These are phyloP conservation scores for Wickerhamia fluorescens DNA, from an alignment of 805 yeast genomes.

Conservation along the genomic window DNA sequence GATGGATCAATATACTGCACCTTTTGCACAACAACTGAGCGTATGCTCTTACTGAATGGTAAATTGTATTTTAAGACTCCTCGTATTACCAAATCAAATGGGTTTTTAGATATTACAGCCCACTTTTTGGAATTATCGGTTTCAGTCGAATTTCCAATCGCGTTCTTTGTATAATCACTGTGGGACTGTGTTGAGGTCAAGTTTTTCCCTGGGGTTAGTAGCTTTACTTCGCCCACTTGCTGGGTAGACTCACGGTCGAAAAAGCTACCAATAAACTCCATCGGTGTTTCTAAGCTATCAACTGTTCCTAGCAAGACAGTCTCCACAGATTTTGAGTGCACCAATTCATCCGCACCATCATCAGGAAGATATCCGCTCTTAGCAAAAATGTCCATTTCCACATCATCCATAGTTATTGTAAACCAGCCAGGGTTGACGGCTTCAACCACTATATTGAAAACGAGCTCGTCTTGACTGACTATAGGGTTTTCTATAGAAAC, in stretches of 20 bases:
- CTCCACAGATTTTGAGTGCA: constrained; percentile 27
- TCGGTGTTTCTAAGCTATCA: constrained; percentile 57
- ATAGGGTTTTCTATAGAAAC: constrained; percentile 60
- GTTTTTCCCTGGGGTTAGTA: constrained; percentile 63
- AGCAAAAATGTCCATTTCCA: constrained; percentile 82
- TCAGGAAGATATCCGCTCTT: constrained; percentile 46
- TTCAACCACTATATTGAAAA: constrained; percentile 69
- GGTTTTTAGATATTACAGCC: constrained; percentile 66
- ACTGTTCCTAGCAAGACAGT: constrained; percentile 76
- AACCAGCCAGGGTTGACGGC: constrained; percentile 88
- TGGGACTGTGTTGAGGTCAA: constrained; percentile 17
- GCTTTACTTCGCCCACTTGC: constrained; percentile 64
- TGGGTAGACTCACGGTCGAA: constrained; percentile 52
- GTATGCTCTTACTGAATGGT: constrained; percentile 48
- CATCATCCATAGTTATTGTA: constrained; percentile 52
- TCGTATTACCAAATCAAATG: constrained; percentile 77
- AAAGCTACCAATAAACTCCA: constrained; percentile 71
- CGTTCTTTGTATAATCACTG: neutral
- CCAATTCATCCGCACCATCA: constrained; percentile 2
- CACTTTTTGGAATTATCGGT: constrained; percentile 52
- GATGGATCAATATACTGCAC: constrained; percentile 50
- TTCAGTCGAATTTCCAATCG: constrained; percentile 11
- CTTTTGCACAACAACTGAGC: constrained; percentile 57
- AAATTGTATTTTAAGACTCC: constrained; percentile 75
- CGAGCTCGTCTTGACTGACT: constrained; percentile 76